Conservation (phyloP, 306 rosid species). For the Citrullus amarus region DNA sequence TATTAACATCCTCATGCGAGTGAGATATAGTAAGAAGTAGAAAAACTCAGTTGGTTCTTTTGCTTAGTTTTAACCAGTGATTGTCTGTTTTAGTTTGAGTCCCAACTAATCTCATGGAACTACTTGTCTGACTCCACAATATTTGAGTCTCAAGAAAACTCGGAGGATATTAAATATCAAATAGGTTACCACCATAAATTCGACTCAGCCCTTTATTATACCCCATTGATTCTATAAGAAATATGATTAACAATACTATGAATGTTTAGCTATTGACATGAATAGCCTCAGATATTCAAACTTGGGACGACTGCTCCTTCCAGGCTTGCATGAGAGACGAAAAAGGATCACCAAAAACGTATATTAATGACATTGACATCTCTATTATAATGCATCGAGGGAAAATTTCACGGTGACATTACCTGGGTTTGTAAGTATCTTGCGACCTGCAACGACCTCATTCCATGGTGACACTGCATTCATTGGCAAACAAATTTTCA, state of each 20-base stretch:
- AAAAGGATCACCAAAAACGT: neutral
- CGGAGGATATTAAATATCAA: too few relatives aligned
- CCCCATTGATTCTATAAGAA: too few relatives aligned
- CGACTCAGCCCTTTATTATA: too few relatives aligned
- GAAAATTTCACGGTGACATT: conserved; percentile 3
- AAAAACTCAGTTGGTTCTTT: neutral
- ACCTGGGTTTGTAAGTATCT: conserved; percentile 89
- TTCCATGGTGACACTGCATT: conserved; percentile 93
- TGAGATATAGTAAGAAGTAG: neutral
- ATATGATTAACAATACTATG: neutral
- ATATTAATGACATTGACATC: neutral
- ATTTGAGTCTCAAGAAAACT: too few relatives aligned
- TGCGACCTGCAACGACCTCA: conserved; percentile 80
- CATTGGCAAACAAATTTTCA: neutral
- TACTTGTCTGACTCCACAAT: too few relatives aligned
- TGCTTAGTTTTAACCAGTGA: too few relatives aligned
- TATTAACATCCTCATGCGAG: neutral
- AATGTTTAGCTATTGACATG: neutral
- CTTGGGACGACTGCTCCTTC: neutral
- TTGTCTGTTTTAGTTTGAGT: too few relatives aligned
- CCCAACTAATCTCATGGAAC: too few relatives aligned
- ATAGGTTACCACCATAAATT: too few relatives aligned
- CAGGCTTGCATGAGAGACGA: neutral
- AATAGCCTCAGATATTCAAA: neutral
- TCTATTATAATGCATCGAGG: neutral